phyloP scores from a whole-genome alignment of 2,329 filamentous ascomycete genomes.

The Colletotrichum sp. region DNA sequence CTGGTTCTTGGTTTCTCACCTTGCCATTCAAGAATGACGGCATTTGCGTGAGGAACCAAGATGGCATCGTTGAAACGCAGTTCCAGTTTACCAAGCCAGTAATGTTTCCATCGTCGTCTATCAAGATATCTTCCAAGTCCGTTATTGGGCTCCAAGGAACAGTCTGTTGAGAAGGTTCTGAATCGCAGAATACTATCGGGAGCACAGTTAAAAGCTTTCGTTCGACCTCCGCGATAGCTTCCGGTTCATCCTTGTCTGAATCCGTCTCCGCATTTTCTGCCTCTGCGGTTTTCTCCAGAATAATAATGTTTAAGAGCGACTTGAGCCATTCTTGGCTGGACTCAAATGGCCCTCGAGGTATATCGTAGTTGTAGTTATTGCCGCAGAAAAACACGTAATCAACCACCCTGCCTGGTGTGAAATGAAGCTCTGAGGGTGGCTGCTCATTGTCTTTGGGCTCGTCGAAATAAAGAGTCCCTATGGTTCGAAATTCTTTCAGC shows the following conservation, averaged over 20 bases:
- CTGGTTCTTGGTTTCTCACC: slow-evolving; percentile 33
- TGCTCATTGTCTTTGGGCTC: neutral
- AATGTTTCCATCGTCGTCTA: slow-evolving; percentile 37
- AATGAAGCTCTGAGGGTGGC: neutral
- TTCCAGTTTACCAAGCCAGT: slow-evolving; percentile 48
- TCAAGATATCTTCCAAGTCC: slow-evolving; percentile 41
- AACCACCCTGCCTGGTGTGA: slow-evolving; percentile 30
- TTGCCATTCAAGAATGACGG: slow-evolving; percentile 37
- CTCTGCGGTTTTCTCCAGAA: slow-evolving; percentile 28
- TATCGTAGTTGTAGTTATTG: slow-evolving; percentile 31
- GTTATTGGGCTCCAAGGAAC: slow-evolving; percentile 40
- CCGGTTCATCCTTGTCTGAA: slow-evolving; percentile 32
- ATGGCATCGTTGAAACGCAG: slow-evolving; percentile 42
- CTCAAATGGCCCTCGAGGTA: slow-evolving; percentile 39
- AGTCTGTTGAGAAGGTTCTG: slow-evolving; percentile 28
- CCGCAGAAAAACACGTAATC: slow-evolving; percentile 38
- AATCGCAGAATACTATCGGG: slow-evolving; percentile 32
- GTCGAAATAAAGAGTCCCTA: neutral
- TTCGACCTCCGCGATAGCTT: slow-evolving; percentile 26
- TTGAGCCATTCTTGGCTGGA: slow-evolving; percentile 43
- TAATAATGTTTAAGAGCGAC: slow-evolving; percentile 31
- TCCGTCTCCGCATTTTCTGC: slow-evolving; percentile 27
- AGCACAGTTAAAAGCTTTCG: slow-evolving; percentile 32
- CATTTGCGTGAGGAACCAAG: slow-evolving; percentile 37
- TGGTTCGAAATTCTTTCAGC: neutral